Evolutionary conservation across 345 rosid species (phyloP).

Genomic region (Hirschfeldia incana): DNA sequence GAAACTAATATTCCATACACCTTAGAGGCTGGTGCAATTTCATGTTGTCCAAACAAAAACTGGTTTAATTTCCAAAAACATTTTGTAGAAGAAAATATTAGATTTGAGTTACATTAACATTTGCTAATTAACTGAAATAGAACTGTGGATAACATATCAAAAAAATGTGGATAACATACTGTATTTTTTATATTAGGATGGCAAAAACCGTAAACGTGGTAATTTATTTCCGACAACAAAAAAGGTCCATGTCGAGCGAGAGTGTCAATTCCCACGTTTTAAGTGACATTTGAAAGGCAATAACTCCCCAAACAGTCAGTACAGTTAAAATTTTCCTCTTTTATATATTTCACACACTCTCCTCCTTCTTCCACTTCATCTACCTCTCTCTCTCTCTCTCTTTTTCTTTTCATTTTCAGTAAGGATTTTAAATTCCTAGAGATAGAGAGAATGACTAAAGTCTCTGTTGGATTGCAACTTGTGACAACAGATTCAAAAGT

Average conservation of each 20-base stretch:
- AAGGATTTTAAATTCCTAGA: background rate
- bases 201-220: background rate
- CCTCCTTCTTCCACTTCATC: conserved; percentile 18
- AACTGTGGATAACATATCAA: background rate
- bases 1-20: background rate
- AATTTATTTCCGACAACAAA: background rate
- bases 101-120: background rate
- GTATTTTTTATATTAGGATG: background rate
- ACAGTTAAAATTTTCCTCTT: background rate
- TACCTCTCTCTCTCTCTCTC: background rate
- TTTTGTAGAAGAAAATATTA: background rate
- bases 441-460: conserved; percentile 27
- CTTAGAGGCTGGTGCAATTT: background rate
- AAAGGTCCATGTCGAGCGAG: background rate
- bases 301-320: background rate
- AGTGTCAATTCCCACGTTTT: background rate
- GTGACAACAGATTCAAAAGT: conserved; percentile 39
- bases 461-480: conserved; percentile 58
- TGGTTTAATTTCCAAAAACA: background rate
- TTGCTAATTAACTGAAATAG: too few species aligned
- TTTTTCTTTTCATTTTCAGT: background rate
- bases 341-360: conserved; percentile 31
- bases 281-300: background rate
- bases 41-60: too few species aligned
- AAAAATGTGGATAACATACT: background rate